Evolutionary conservation across 805 yeast species (phyloP), one percentile per base, ranked within the genome.

Genomic region (Yamadazyma insecticola): DNA sequence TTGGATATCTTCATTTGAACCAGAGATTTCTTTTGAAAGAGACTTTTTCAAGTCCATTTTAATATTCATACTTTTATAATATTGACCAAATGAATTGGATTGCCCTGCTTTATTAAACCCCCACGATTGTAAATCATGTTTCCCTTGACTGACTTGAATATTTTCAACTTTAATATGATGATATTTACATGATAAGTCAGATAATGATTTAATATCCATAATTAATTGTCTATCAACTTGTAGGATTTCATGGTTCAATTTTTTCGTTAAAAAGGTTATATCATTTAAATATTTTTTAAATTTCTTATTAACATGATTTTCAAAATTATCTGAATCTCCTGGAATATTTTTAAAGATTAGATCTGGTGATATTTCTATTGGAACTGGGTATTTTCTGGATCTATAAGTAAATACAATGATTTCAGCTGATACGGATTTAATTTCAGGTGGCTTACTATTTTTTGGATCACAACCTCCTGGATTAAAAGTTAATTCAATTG

Each of bases 301-400:
- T 52, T 13, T 25, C 18, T 32, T 26, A 10, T 28, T 19, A 2
- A 37, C 36, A 22, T 54, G 39, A 24, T 45, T 26, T 30, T 59
- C 62, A 37, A 58, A 61, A 28, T 51, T 48, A 32, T 63, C 67
- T 1, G 44, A 24, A 1, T 35, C 35, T 11, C 35, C 42, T 12
- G 41, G 32, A 25, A 45, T 46, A 43, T 63, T 60, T 17, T 50
- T 50, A 43, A 60, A 63, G 6, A 63, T 29, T 48, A 59, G 50
- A 28, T 58, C 68, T n/a, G 56, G 62, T 24, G 55, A 57, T 20
- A 63, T 31, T 18, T 54, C 65, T 3, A 63, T 46, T 0, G 68
- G 69, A 6, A 63, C 48, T 1, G 66, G 63, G 12, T 54, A 35
- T 15, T 47, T 44, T 29, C 56, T 59, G 1, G 65, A 54, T 37